Percentiles rank a stretch among this genome's conserved stretches.
Evolutionary conservation across 148 eudicot species (phyloP).

Genomic region (Vaccinium macrocarpon): DNA sequence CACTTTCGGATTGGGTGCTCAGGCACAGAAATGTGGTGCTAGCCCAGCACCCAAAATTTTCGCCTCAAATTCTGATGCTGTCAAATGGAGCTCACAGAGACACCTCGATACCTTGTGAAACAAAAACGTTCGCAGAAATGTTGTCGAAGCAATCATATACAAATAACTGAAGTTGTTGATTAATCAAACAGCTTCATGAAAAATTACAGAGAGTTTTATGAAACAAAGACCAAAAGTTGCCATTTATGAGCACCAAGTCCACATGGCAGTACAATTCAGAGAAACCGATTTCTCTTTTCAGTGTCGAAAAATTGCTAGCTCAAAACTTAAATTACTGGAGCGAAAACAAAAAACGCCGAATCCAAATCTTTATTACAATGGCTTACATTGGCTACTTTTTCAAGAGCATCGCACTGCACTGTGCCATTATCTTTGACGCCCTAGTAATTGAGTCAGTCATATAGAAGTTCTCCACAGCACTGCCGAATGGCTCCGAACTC

Average conservation of each 20-base stretch:
- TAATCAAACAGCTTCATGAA: background rate
- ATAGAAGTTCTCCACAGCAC: constrained; percentile 79
- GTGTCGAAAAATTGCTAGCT: background rate
- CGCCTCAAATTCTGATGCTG: too few relatives aligned
- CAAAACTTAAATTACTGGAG: constrained; percentile 1
- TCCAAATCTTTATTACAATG: constrained; percentile 20
- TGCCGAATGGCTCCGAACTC: constrained; percentile 48
- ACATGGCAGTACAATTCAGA: constrained; percentile 5
- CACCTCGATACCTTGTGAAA: background rate
- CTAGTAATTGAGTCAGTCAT: constrained; percentile 94
- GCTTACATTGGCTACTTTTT: constrained; percentile 48
- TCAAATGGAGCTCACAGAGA: too few relatives aligned
- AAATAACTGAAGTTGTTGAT: background rate
- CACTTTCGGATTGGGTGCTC: too few relatives aligned
- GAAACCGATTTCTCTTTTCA: background rate
- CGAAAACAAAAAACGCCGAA: constrained; percentile 1
- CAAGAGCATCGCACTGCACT: constrained; percentile 71
- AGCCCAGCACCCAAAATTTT: too few relatives aligned
- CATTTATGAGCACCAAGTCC: constrained; percentile 10
- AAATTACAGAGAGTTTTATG: background rate
- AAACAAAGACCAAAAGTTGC: constrained; percentile 6
- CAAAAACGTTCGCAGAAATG: background rate
- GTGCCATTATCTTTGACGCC: constrained; percentile 99
- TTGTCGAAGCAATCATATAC: background rate
- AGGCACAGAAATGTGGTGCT: too few relatives aligned